phyloP scores from a whole-genome alignment of 352 stramenopile species.

The Pseudoperonospora humuli region DNA sequence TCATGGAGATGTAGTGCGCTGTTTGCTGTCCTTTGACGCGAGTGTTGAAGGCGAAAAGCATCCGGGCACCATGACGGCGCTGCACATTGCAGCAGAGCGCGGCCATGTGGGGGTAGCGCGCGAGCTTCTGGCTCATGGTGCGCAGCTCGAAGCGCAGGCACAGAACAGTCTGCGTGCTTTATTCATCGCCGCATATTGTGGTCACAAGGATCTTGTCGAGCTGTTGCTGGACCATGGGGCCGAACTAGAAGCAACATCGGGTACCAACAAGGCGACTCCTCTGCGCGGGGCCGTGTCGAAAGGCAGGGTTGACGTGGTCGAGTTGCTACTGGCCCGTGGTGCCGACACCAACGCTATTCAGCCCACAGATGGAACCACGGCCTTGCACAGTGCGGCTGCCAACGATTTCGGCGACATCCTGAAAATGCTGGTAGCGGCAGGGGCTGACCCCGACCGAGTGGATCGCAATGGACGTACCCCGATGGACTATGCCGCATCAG shows the following conservation, averaged over 20 bases:
- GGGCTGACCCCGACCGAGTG: constrained; percentile 30
- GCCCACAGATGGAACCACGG: constrained; percentile 32
- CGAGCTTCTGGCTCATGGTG: constrained; percentile 35
- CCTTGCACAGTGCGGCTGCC: constrained; percentile 40
- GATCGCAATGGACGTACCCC: constrained; percentile 29
- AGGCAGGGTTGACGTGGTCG: constrained; percentile 27
- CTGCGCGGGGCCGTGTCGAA: constrained; percentile 41
- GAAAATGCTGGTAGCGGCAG: constrained; percentile 26
- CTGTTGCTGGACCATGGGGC: constrained; percentile 33
- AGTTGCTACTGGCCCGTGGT: constrained; percentile 31
- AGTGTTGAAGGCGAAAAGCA: constrained; percentile 37
- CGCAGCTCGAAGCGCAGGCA: constrained; percentile 33
- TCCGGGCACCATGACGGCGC: constrained; percentile 34
- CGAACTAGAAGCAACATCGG: constrained; percentile 32
- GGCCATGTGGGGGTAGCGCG: constrained; percentile 32
- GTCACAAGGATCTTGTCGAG: constrained; percentile 37
- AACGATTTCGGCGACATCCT: constrained; percentile 35
- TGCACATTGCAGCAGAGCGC: constrained; percentile 50
- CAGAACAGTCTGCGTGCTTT: constrained; percentile 36
- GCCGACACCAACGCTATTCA: constrained; percentile 37
- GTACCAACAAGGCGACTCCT: constrained; percentile 37
- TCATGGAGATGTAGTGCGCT: constrained; percentile 43
- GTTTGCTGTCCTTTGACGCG: constrained; percentile 43
- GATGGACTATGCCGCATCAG: constrained; percentile 37
- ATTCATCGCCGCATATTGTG: constrained; percentile 44